Percentiles rank a stretch among this genome's conserved stretches.
Evolutionary conservation across 805 yeast species (phyloP).

Genomic region (Millerozyma miso): DNA sequence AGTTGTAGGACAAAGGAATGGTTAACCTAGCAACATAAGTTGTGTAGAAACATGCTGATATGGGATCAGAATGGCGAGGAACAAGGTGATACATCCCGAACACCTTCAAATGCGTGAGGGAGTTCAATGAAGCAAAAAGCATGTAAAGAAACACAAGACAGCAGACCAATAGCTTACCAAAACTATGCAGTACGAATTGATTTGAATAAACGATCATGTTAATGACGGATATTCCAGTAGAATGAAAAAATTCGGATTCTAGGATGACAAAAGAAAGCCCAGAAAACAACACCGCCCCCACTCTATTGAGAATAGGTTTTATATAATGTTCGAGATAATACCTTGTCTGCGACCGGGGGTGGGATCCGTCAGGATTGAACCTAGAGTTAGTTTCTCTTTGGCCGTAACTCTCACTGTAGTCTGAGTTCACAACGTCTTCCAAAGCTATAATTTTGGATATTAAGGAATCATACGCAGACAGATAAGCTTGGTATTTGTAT

Average conservation of each 20-base stretch:
- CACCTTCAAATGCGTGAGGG: slow-evolving; percentile 62
- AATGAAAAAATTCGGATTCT: slow-evolving; percentile 75
- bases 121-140: slow-evolving; percentile 61
- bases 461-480: slow-evolving; percentile 52
- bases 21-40: slow-evolving; percentile 79
- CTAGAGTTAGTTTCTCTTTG: slow-evolving; percentile 18
- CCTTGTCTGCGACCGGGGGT: slow-evolving; percentile 37
- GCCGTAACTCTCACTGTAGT: slow-evolving; percentile 14
- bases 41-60: slow-evolving; percentile 71
- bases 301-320: slow-evolving; percentile 44
- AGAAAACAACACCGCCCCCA: slow-evolving; percentile 40
- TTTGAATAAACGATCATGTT: slow-evolving; percentile 41
- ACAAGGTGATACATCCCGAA: slow-evolving; percentile 78
- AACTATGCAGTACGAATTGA: slow-evolving; percentile 19
- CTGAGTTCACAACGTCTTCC: slow-evolving; percentile 56
- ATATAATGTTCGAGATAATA: slow-evolving; percentile 39
- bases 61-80: slow-evolving; percentile 66
- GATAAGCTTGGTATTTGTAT: slow-evolving; percentile 49
- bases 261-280: slow-evolving; percentile 49
- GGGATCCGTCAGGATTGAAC: slow-evolving; percentile 13
- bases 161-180: slow-evolving; percentile 38
- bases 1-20: slow-evolving; percentile 77
- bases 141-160: slow-evolving; percentile 52
- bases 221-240: slow-evolving; percentile 59
- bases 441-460: slow-evolving; percentile 46